Evolutionary conservation across 2,329 filamentous ascomycete species (phyloP), one percentile per base, ranked within the genome.

Genomic region (Escovopsis sp.): DNA sequence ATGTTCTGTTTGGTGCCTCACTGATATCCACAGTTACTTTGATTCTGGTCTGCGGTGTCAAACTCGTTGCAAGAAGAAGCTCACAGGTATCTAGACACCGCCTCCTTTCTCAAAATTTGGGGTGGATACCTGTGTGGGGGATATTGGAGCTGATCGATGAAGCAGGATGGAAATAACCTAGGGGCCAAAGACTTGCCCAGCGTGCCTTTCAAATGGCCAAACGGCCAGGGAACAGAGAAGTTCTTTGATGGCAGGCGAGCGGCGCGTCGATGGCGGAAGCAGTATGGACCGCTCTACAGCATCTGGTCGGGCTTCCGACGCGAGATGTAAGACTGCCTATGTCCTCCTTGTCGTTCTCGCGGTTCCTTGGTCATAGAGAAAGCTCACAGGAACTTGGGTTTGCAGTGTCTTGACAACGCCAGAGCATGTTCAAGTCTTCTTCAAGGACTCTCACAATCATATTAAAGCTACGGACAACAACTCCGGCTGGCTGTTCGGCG

Each of bases 161-260:
- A 23, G 23, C 28, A 32, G 28, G 28, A 32, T 11, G 28, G 28
- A 32, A 11, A 32, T 6, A n/a, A 32, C 10, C 23, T 30, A 4
- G 33, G 19, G 10, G 33, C 15, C 6, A 35, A 23, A 10, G 23
- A 26, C 12, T 32, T 43, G 9, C 41, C 41, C n/a, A 37, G 41
- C n/a, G 36, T 38, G 23, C 12, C 37, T 5, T 45, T 43, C 36
- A 15, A 32, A 12, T 46, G 42, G 9, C 45, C 45, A 4, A 42
- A 46, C 26, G 45, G 45, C n/a, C 45, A 46, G 11, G 41, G 41
- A n/a, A 42, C 41, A 5, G 42, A 41, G 7, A 46, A 46, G 15
- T 46, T 44, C 10, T 42, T 46, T 12, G 33, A 36, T 12, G 45
- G 45, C 8, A 38, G 45, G 26, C 15, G 33, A 4, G 34, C 39